Conservation (phyloP, 768 basidiomycete species). For the Sporobolomyces pararoseus region DNA sequence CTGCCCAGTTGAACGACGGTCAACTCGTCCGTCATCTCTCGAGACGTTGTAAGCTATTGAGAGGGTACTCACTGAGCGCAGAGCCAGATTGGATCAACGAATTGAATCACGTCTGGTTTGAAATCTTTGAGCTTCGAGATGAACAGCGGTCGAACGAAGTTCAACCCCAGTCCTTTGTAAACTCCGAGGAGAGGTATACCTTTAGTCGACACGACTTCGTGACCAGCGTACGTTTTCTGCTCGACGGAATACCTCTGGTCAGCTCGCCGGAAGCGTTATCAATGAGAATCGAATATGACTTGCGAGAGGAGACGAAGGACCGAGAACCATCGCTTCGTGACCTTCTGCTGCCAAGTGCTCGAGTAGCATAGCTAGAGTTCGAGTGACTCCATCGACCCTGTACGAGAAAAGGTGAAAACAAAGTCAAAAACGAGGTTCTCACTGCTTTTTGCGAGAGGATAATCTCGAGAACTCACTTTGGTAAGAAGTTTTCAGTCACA, state of each 20-base stretch:
- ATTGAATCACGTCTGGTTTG: conserved; percentile 54
- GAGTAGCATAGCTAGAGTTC: conserved; percentile 53
- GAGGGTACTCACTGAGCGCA: conserved; percentile 49
- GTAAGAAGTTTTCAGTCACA: conserved; percentile 44
- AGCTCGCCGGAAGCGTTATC: not conserved
- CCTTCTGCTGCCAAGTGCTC: conserved; percentile 52
- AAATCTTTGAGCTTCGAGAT: conserved; percentile 44
- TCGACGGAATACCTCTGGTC: not conserved
- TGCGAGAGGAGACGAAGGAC: conserved; percentile 45
- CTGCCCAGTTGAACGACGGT: not conserved
- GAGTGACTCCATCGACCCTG: conserved; percentile 54
- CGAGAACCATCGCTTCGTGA: conserved; percentile 53
- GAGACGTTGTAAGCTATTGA: not conserved
- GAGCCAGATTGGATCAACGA: conserved; percentile 56
- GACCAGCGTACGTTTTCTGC: conserved; percentile 50
- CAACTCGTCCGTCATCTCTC: not conserved
- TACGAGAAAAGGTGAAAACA: not conserved
- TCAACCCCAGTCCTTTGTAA: conserved; percentile 52
- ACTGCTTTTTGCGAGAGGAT: no score
- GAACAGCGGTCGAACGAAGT: conserved; percentile 53
- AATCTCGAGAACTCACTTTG: conserved; percentile 19
- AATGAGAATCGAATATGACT: not conserved
- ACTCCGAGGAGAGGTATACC: conserved; percentile 51
- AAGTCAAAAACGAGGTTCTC: no score
- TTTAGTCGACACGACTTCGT: conserved; percentile 52